A percentile compares a stretch with the other conserved stretches of the same genome.
Conservation (phyloP, 495 filamentous ascomycete species). For the Hypoxylon fuscum region DNA sequence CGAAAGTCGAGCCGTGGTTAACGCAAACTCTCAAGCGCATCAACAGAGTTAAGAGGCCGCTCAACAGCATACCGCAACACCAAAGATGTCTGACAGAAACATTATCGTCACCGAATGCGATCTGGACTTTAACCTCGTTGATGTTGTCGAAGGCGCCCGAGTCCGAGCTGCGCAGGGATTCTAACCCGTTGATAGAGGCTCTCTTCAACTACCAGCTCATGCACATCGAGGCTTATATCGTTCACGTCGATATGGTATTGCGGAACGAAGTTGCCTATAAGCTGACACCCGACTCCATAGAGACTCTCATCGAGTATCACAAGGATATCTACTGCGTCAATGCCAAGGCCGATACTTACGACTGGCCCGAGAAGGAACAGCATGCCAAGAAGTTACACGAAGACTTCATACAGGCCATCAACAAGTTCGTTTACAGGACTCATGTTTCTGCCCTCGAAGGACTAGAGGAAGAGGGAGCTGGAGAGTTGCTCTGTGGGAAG, state of each 20-base stretch:
- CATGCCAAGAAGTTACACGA: slow-evolving; percentile 98
- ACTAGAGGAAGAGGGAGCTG: slow-evolving; percentile 94
- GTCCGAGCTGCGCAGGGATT: slow-evolving; percentile 82
- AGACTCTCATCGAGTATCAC: slow-evolving; percentile 93
- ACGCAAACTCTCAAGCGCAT: slow-evolving; percentile 96
- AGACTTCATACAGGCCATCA: slow-evolving; percentile 95
- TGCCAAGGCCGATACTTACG: slow-evolving; percentile 86
- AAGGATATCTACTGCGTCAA: slow-evolving; percentile 96
- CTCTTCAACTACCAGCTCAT: slow-evolving; percentile 94
- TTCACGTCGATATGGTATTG: slow-evolving; percentile 99
- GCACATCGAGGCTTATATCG: slow-evolving; percentile 96
- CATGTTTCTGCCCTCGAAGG: slow-evolving; percentile 91
- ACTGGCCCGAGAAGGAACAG: slow-evolving; percentile 96
- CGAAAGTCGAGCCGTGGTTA: slow-evolving; percentile 97
- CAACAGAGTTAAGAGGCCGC: slow-evolving; percentile 94
- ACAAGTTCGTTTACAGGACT: slow-evolving; percentile 96
- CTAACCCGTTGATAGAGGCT: slow-evolving; percentile 88
- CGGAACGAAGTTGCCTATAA: slow-evolving; percentile 99
- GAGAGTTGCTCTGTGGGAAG: slow-evolving; percentile 89
- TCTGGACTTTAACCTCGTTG: slow-evolving; percentile 94
- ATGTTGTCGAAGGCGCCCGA: slow-evolving; percentile 94
- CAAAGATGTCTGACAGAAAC: slow-evolving; percentile 97
- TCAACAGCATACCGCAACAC: slow-evolving; percentile 98
- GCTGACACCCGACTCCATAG: slow-evolving; percentile 96
- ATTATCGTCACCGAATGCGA: slow-evolving; percentile 86